A percentile compares a stretch with the other conserved stretches of the same genome.
These are phyloP conservation scores for Mollisiaceae sp. DNA, from an alignment of 2,329 filamentous ascomycete genomes.

Conservation along the genomic window DNA sequence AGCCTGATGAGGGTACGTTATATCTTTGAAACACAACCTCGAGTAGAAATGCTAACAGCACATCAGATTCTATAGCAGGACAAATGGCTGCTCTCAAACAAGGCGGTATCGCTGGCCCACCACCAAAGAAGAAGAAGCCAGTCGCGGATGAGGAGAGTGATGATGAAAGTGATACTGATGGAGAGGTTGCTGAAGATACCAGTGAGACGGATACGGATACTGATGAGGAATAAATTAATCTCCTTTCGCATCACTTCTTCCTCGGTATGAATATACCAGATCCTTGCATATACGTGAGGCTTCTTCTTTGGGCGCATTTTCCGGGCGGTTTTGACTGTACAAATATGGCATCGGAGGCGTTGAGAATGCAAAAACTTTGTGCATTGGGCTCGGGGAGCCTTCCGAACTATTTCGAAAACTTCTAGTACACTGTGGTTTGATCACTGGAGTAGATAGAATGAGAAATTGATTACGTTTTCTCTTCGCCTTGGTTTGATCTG, in stretches of 20 bases:
- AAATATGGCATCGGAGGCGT: constrained; percentile 32
- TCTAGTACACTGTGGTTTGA: background rate
- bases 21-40: background rate
- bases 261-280: constrained; percentile 2
- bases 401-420: too few relatives aligned
- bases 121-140: constrained; percentile 62
- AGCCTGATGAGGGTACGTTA: constrained; percentile 91
- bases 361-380: constrained; percentile 19
- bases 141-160: constrained; percentile 60
- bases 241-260: constrained; percentile 17
- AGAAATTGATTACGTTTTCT: background rate
- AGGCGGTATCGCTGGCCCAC: constrained; percentile 54
- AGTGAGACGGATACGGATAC: constrained; percentile 73
- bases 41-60: constrained; percentile 16
- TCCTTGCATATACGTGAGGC: background rate
- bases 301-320: too few relatives aligned
- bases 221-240: constrained; percentile 44
- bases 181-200: constrained; percentile 65
- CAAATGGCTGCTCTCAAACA: constrained; percentile 89
- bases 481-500: too few relatives aligned
- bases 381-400: constrained; percentile 12
- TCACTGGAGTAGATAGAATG: constrained; percentile 6
- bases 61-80: constrained; percentile 81
- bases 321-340: constrained; percentile 27
- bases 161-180: constrained; percentile 85